Percentiles rank a stretch among this genome's conserved stretches.
Conservation (phyloP, 345 rosid genomes). For the Clarkia xantiana region DNA sequence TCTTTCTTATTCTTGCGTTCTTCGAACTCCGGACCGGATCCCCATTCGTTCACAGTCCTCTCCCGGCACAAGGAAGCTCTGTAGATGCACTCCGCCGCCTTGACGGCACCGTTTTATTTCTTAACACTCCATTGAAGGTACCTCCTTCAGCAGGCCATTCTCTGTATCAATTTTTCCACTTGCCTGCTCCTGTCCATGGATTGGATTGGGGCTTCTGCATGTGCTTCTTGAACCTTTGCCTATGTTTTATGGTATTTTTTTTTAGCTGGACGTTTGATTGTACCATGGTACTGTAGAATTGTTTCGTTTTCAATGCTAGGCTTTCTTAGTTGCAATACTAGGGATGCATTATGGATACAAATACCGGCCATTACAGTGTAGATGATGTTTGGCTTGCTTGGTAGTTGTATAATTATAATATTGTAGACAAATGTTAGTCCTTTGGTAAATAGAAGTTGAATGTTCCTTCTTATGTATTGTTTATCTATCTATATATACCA, state of each 20-base stretch:
- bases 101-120: slow-evolving; percentile 10
- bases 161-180: background rate
- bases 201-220: slow-evolving; percentile 10
- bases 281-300: too few species aligned
- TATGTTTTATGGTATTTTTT: slow-evolving; percentile 4
- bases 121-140: slow-evolving; percentile 17
- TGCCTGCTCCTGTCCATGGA: slow-evolving; percentile 4
- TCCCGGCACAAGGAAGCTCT: slow-evolving; percentile 3
- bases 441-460: background rate
- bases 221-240: slow-evolving; percentile 7
- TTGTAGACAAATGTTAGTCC: slow-evolving; percentile 4
- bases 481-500: background rate
- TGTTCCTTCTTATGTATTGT: background rate
- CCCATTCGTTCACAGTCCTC: slow-evolving; percentile 3
- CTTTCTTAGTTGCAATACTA: slow-evolving; percentile 19
- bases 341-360: slow-evolving; percentile 24
- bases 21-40: slow-evolving; percentile 11
- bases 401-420: slow-evolving; percentile 10
- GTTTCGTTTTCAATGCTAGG: slow-evolving; percentile 4
- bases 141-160: slow-evolving; percentile 1
- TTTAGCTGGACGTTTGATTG: slow-evolving; percentile 9
- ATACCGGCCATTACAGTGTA: slow-evolving; percentile 12
- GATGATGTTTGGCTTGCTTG: slow-evolving; percentile 14
- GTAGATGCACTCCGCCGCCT: slow-evolving; percentile 6
- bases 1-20: background rate